phyloP scores from a whole-genome alignment of 352 stramenopile genomes.

The Blastocystis sp. region DNA sequence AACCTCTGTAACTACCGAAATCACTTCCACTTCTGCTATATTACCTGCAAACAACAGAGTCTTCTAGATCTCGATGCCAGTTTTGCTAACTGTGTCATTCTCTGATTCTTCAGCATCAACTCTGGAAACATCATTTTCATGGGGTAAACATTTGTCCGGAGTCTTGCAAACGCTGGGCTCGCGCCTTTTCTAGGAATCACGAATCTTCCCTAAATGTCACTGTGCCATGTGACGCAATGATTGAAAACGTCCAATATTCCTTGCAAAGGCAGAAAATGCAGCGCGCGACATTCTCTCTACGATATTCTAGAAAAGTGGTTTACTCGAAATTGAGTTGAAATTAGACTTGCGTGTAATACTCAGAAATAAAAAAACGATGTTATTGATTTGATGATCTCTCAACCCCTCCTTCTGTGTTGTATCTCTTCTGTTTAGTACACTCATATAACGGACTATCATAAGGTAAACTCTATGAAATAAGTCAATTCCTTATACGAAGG shows the following conservation, averaged over 20 bases:
- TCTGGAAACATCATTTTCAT: conserved; percentile 17
- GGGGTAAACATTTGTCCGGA: not conserved
- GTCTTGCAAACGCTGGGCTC: not conserved
- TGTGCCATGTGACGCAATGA: not conserved
- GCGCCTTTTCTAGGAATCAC: not conserved
- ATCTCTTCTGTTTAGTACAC: too few species aligned
- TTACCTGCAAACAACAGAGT: conserved; percentile 2
- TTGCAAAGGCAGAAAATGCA: conserved; percentile 11
- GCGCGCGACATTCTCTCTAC: conserved; percentile 3
- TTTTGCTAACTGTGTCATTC: conserved; percentile 24
- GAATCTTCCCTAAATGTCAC: not conserved
- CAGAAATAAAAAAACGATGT: not conserved
- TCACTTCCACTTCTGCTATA: not conserved
- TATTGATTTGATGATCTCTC: not conserved
- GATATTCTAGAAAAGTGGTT: not conserved
- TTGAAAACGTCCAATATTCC: not conserved
- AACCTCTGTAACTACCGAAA: conserved; percentile 14
- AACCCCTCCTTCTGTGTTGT: not conserved
- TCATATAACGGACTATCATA: not conserved
- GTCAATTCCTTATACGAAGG: not conserved
- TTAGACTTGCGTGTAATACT: not conserved
- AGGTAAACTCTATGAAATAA: not conserved
- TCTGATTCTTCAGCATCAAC: conserved; percentile 12
- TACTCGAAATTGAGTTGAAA: not conserved
- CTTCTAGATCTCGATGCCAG: not conserved